Conservation (phyloP, 768 basidiomycete species). For the Phallus indusiatus region DNA sequence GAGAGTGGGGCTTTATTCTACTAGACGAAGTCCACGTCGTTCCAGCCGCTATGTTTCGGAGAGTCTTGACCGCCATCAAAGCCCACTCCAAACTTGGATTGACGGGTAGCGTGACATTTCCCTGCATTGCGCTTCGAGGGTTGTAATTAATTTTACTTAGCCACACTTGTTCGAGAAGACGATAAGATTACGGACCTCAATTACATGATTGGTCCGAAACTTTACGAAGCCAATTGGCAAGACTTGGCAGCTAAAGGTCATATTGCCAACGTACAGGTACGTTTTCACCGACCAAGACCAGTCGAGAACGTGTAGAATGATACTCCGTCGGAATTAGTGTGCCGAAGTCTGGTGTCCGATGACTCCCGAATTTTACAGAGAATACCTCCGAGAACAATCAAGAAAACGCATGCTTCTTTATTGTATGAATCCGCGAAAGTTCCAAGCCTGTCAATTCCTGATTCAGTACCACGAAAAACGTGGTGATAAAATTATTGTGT, state of each 20-base stretch:
- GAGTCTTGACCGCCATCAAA: slow-evolving; percentile 97
- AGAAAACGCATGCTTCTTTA: slow-evolving; percentile 93
- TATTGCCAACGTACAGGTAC: slow-evolving; percentile 98
- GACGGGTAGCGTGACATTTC: slow-evolving; percentile 48
- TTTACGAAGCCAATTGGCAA: slow-evolving; percentile 99
- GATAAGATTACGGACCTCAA: slow-evolving; percentile 98
- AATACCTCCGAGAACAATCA: slow-evolving; percentile 88
- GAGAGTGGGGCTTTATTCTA: slow-evolving; percentile 98
- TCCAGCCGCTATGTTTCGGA: slow-evolving; percentile 96
- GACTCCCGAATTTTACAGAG: slow-evolving; percentile 98
- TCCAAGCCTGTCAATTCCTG: slow-evolving; percentile 97
- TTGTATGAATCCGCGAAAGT: slow-evolving; percentile 99
- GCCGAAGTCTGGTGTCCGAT: slow-evolving; percentile 99
- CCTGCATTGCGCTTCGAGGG: not conserved
- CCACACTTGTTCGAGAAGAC: slow-evolving; percentile 96
- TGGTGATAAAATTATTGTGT: slow-evolving; percentile 98
- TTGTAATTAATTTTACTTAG: slow-evolving; percentile 29
- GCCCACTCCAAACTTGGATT: slow-evolving; percentile 97
- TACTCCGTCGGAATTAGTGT: slow-evolving; percentile 45
- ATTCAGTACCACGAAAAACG: slow-evolving; percentile 97
- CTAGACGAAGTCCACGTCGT: slow-evolving; percentile 99
- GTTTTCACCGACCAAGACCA: slow-evolving; percentile 13
- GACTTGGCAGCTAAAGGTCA: slow-evolving; percentile 98
- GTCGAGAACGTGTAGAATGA: not conserved
- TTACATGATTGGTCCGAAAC: slow-evolving; percentile 98